Base-by-base conservation (phyloP, 1,284 basidiomycete genomes). In the Anthracocystis panici-leucophaei region DNA sequence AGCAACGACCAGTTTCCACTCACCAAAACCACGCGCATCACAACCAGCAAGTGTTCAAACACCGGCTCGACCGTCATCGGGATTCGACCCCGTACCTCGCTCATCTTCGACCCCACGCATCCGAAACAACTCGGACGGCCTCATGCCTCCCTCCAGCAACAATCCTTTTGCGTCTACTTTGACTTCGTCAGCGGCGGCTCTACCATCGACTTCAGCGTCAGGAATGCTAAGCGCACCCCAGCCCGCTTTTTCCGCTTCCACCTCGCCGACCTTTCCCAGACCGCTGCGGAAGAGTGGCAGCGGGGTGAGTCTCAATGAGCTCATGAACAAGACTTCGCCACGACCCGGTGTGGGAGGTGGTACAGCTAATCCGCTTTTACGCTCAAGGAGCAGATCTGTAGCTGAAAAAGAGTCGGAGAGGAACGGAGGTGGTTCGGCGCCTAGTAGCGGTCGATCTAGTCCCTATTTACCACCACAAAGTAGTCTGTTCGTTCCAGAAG, bases 31-130 rank as follows among this genome's bases (percentile, higher is more conserved):
- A 1, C 60, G 60, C 23, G 25, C 57, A 8, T 14, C 57, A 2
- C 64, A 45, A 20, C 27, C 44, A 35, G 9, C 51, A 0, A 40
- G 10, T 6, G 11, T 61, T 6, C 59, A 56, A 35, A 67, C 70
- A 18, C 61, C 70, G 0, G 57, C 61, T n/a, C 61, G 61, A 3
- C 54, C 65, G 7, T 44, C 65, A 16, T 62, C 60, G 7, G 57
- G 29, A 23, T 16, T 54, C 11, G 71, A 74, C 16, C 71, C 65
- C 3, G 56, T 74, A 0, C 38, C 65, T 7, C 71, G 71, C 16
- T 68, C 65, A 2, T 57, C 58, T 2, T 74, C 65, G 4, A 62
- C 71, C 3, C 71, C 71, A 7, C 57, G 57, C 14, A 65, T 68
- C 48, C 65, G 65, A 23, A 56, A 54, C 40, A 45, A 40, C 38